Percentiles rank a stretch among this genome's conserved stretches.
These are phyloP conservation scores for Mycotypha africana DNA, from an alignment of 371 early-diverging fungal genomes.

Conservation along the genomic window DNA sequence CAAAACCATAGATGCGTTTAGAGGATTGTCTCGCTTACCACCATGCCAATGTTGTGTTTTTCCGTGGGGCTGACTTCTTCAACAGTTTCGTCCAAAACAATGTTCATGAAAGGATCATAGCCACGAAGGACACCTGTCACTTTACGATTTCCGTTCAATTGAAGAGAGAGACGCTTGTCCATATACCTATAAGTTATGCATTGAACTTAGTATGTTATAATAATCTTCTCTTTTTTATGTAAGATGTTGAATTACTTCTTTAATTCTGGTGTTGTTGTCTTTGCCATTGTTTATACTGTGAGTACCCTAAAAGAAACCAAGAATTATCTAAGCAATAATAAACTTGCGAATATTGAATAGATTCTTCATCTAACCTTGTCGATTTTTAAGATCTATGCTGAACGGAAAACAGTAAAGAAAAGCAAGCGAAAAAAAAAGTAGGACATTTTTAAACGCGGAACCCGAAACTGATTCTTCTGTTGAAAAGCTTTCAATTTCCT, in stretches of 20 bases:
- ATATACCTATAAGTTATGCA: slow-evolving; percentile 66
- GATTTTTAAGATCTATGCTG: too few relatives aligned
- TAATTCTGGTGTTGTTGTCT: slow-evolving; percentile 77
- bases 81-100: slow-evolving; percentile 93
- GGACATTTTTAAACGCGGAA: too few relatives aligned
- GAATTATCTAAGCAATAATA: too few relatives aligned
- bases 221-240: background rate
- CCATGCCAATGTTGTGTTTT: slow-evolving; percentile 76
- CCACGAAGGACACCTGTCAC: slow-evolving; percentile 94
- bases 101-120: slow-evolving; percentile 98
- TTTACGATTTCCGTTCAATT: slow-evolving; percentile 89
- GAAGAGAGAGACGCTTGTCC: slow-evolving; percentile 91
- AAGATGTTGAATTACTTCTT: slow-evolving; percentile 56
- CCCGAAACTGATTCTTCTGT: too few relatives aligned
- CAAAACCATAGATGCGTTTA: too few relatives aligned
- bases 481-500: too few relatives aligned
- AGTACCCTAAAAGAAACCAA: too few relatives aligned
- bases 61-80: slow-evolving; percentile 75
- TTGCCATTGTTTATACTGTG: slow-evolving; percentile 57
- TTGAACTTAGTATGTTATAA: background rate
- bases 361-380: too few relatives aligned
- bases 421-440: too few relatives aligned
- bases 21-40: slow-evolving; percentile 61
- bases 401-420: too few relatives aligned
- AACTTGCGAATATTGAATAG: too few relatives aligned